Evolutionary conservation across 192 early-diverging fungal genomes (phyloP), one percentile per base, ranked within the genome.

Genomic region (Umbelopsis sp.): DNA sequence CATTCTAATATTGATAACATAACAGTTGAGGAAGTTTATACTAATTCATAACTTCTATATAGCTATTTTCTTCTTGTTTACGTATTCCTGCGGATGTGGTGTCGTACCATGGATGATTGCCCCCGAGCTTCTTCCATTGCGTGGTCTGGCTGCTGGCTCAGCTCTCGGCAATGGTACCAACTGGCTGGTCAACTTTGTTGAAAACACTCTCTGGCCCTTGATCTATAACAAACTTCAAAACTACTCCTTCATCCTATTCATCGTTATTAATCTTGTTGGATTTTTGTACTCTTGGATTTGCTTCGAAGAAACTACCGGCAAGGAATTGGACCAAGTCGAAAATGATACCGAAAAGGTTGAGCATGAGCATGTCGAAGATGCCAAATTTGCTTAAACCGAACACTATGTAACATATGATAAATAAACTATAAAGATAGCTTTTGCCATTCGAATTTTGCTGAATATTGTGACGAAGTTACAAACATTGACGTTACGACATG

Each of bases 81-180:
- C 83, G 64, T 96, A 93, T 76, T 88, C 89, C 50, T 79, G 94
- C 30, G 94, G 93, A 48, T 80, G 91, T 4, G 94, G 94, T 55
- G 88, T 88, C 7, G 92, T 95, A 53, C 92, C 94, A 1, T 94
- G 92, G 92, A 79, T 93, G 30, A 87, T 92, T 58, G 81, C 91
- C 4, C 88, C 92, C 18, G 94, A 96, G 69, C 79, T 93, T 48
- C 79, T 94, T 23, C 94, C 94, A 0, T 81, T 87, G 18, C 90
- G 90, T 74, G 92, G 91, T 1, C 78, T 93, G 47, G 85, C 89
- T 0, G 74, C 91, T 4, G 91, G 90, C 30, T 87, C 88, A 1
- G 86, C 91, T 2, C 74, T 95, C 8, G 90, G 92, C 45, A 92
- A 87, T 9, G 85, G 81, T 5, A 81, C 90, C 13, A 94, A 94